A percentile compares a stretch with the other conserved stretches of the same genome.
Conservation (phyloP, 176 grass and related monocot genomes). For the Oryza longistaminata region DNA sequence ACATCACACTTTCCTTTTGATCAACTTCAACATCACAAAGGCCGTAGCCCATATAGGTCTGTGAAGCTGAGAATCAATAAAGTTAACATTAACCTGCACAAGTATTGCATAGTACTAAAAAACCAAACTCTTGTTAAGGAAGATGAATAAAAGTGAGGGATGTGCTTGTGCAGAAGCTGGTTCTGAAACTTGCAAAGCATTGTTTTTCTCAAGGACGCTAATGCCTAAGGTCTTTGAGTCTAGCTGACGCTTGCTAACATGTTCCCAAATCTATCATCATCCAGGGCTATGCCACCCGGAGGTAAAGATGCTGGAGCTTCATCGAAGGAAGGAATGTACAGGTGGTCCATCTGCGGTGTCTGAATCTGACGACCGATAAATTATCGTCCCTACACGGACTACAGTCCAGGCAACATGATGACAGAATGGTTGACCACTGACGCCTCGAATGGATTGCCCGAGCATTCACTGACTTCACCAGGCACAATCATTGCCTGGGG, state of each 20-base stretch:
- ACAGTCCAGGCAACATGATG: constrained; percentile 28
- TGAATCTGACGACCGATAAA: constrained; percentile 46
- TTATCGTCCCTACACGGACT: neutral
- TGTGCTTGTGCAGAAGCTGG: neutral
- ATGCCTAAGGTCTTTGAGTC: neutral
- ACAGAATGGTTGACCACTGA: constrained; percentile 33
- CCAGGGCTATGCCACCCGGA: constrained; percentile 88
- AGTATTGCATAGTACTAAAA: neutral
- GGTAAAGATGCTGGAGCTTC: constrained; percentile 92
- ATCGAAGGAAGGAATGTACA: constrained; percentile 74
- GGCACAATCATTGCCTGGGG: constrained; percentile 32
- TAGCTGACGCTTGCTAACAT: constrained; percentile 28
- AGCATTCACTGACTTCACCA: constrained; percentile 27
- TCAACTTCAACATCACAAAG: constrained; percentile 19
- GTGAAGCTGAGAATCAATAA: neutral
- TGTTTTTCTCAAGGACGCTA: neutral
- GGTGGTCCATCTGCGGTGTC: constrained; percentile 53
- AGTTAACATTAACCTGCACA: neutral
- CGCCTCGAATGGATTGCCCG: constrained; percentile 17
- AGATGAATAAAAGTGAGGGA: neutral
- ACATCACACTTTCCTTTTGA: neutral
- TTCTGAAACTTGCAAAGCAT: neutral
- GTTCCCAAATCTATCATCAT: constrained; percentile 2
- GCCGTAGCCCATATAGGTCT: neutral
- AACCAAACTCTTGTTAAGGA: neutral